These are phyloP conservation scores for Blastobotrys muscicola DNA, from an alignment of 805 yeast genomes.

Conservation along the genomic window DNA sequence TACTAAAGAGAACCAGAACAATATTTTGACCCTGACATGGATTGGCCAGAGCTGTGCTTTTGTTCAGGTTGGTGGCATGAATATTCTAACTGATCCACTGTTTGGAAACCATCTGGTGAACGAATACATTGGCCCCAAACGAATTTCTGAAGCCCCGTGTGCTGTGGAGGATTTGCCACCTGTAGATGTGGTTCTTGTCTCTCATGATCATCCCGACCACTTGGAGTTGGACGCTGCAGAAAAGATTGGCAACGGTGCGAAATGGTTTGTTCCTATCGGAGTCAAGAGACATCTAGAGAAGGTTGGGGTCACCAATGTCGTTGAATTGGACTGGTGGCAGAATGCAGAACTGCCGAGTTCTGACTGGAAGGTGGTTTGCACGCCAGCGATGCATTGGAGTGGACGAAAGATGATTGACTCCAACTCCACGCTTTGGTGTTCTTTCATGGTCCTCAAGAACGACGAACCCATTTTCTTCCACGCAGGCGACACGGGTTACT, in stretches of 20 bases:
- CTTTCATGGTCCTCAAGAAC: constrained; percentile 60
- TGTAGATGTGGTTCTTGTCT: constrained; percentile 67
- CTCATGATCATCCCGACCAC: constrained; percentile 96
- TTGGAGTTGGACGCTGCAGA: constrained; percentile 54
- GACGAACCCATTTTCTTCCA: constrained; percentile 72
- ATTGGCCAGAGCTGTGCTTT: constrained; percentile 84
- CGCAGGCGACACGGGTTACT: constrained; percentile 93
- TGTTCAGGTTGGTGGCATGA: constrained; percentile 61
- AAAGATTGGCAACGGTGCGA: constrained; percentile 45
- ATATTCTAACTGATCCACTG: constrained; percentile 78
- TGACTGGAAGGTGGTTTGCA: constrained; percentile 73
- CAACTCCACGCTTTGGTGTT: constrained; percentile 80
- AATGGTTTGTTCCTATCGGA: constrained; percentile 88
- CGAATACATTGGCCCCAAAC: constrained; percentile 64
- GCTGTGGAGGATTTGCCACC: constrained; percentile 49
- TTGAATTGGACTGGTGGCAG: constrained; percentile 95
- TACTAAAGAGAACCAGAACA: constrained; percentile 1
- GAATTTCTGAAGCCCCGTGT: constrained; percentile 76
- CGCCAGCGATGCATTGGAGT: constrained; percentile 93
- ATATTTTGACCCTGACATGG: constrained; percentile 70
- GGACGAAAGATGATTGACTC: constrained; percentile 77
- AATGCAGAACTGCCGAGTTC: constrained; percentile 35
- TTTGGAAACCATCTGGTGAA: constrained; percentile 57
- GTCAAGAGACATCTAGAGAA: constrained; percentile 49
- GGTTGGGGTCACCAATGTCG: constrained; percentile 49